Evolutionary conservation across 2,329 filamentous ascomycete species (phyloP), one percentile per base, ranked within the genome.

Genomic region (Epicoccum nigrum): DNA sequence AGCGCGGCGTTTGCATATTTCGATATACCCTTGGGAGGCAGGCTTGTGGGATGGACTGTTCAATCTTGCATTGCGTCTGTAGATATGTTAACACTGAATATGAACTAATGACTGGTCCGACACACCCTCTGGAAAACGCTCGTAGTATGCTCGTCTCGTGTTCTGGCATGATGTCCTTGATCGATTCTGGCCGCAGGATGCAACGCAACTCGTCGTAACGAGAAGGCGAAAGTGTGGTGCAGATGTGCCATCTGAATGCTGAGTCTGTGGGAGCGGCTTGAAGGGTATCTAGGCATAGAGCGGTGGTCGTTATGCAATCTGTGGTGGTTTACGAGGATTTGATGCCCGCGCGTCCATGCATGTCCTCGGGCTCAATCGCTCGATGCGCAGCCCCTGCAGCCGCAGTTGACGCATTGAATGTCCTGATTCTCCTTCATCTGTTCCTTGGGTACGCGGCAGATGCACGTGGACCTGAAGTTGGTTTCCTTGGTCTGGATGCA

Each of bases 401-500:
- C 94, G 74, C 94, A 99, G 75, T 85, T 96, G 43, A 97, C 91
- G 70, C 94, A 99, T 74, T 97, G 88, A 25, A 97, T 87, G 30
- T 90, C 88, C 71, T 94, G 89, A 33, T 91, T 87, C 67, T 96
- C 92, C 75, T 96, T 96, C 69, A 99, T 77, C 73, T 95, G 85
- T 25, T 90, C 87, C 70, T 89, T 88, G 1, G 94, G 94, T 42
- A 99, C 93, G 43, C 94, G 89, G 74, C 94, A 99, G 68, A 99
- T 94, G 73, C 94, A 99, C 1, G 93, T 99, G 59, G 90, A 89
- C 74, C 93, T 94, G 79, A 97, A 99, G 75, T 99, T 99, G 23
- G 94, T 99, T 80, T 99, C 94, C 76, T 97, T 97, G n/a, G 94
- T 97, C 76, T 99, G 94, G 49, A 99, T 93, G 75, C 94, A 99